Percentiles rank a stretch among this genome's conserved stretches.
These are phyloP conservation scores for Plectosphaerella plurivora DNA, from an alignment of 2,329 filamentous ascomycete genomes.

Conservation along the genomic window DNA sequence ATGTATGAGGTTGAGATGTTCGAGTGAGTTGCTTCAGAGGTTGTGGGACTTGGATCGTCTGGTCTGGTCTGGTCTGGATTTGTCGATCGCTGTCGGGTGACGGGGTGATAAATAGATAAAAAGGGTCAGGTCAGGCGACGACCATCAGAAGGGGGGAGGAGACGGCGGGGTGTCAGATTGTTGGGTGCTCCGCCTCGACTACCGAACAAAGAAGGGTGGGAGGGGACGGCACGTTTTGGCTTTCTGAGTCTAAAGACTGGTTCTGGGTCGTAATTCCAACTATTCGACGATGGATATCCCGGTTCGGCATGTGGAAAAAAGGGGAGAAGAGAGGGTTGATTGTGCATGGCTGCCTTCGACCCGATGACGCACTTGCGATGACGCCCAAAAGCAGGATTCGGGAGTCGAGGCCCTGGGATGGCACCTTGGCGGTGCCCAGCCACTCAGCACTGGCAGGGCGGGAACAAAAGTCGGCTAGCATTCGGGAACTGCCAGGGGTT, in stretches of 20 bases:
- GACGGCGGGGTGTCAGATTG: no score
- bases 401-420: not conserved
- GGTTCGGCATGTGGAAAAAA: not conserved
- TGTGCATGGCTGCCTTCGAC: slow-evolving; percentile 6
- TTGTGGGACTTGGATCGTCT: no score
- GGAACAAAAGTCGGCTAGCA: not conserved
- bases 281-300: no score
- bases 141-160: no score
- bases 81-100: no score
- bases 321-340: not conserved
- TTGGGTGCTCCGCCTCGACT: no score
- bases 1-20: not conserved
- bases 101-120: not conserved
- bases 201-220: no score
- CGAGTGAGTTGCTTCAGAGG: not conserved
- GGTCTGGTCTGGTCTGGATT: no score
- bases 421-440: not conserved
- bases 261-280: no score
- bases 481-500: not conserved
- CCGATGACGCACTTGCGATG: slow-evolving; percentile 11
- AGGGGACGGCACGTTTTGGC: no score
- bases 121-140: no score
- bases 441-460: not conserved
- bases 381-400: slow-evolving; percentile 11
- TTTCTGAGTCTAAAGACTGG: no score